These are phyloP conservation scores for Pseudogymnoascus sp. DNA, from an alignment of 2,329 filamentous ascomycete genomes.

Conservation along the genomic window DNA sequence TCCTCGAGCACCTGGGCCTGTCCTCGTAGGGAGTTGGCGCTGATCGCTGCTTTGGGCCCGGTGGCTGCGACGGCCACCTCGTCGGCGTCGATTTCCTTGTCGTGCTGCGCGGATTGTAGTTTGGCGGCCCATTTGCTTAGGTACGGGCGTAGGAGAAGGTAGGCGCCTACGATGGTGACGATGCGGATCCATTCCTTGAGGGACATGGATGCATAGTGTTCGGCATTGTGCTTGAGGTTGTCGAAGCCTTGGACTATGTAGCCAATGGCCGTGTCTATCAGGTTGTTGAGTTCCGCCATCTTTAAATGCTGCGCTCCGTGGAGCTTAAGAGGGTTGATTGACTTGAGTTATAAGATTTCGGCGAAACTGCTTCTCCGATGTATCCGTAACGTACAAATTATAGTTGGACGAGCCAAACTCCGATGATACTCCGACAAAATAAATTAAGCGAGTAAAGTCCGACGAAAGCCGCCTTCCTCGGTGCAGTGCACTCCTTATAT, in stretches of 20 bases:
- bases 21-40: constrained; percentile 56
- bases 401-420: neutral
- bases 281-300: neutral
- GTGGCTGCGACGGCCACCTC: constrained; percentile 34
- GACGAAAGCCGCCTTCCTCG: neutral
- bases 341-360: neutral
- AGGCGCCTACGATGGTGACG: constrained; percentile 61
- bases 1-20: constrained; percentile 45
- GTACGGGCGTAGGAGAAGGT: constrained; percentile 65
- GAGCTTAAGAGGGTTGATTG: neutral
- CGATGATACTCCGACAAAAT: constrained; percentile 5
- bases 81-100: constrained; percentile 35
- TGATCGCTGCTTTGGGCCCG: constrained; percentile 43
- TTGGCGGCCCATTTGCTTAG: constrained; percentile 58
- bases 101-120: constrained; percentile 54
- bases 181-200: constrained; percentile 56
- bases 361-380: neutral
- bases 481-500: neutral
- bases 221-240: constrained; percentile 5
- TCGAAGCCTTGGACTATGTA: neutral
- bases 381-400: neutral
- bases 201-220: constrained; percentile 32
- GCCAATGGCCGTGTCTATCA: neutral
- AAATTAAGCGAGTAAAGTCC: neutral
- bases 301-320: neutral